Conservation (phyloP, 768 basidiomycete species). For the Pseudohyphozyma bogoriensis region DNA sequence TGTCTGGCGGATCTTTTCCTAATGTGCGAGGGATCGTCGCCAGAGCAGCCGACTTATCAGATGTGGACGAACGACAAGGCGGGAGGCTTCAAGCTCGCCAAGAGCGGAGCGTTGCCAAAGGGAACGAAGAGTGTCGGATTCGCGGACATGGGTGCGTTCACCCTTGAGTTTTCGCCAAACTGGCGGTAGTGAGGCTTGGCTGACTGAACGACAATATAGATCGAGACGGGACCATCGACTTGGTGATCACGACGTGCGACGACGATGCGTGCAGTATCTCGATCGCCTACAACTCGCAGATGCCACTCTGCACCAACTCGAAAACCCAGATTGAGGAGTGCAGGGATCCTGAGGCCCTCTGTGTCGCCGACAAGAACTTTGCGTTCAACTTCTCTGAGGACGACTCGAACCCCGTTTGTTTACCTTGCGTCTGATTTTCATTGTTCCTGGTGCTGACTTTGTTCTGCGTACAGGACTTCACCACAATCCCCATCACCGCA, state of each 20-base stretch:
- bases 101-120: slow-evolving; percentile 56
- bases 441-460: not conserved
- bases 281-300: slow-evolving; percentile 86
- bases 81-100: slow-evolving; percentile 59
- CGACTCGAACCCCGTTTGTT: slow-evolving; percentile 43
- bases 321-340: slow-evolving; percentile 53
- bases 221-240: slow-evolving; percentile 90
- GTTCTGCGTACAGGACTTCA: slow-evolving; percentile 48
- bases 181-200: not conserved
- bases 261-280: slow-evolving; percentile 66
- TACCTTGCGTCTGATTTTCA: not conserved
- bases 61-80: slow-evolving; percentile 85
- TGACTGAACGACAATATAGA: slow-evolving; percentile 44
- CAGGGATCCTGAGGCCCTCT: slow-evolving; percentile 67
- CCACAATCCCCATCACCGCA: slow-evolving; percentile 54
- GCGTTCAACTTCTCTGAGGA: slow-evolving; percentile 54
- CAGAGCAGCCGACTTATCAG: slow-evolving; percentile 58
- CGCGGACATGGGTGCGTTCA: slow-evolving; percentile 73
- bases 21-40: slow-evolving; percentile 55
- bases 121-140: slow-evolving; percentile 70
- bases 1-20: slow-evolving; percentile 90
- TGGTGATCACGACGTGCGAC: slow-evolving; percentile 85
- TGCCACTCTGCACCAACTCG: slow-evolving; percentile 58
- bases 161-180: no score
- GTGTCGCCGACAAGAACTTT: slow-evolving; percentile 69